Evolutionary conservation across 345 rosid species (phyloP).

Genomic region (Eucalyptus coolabah): DNA sequence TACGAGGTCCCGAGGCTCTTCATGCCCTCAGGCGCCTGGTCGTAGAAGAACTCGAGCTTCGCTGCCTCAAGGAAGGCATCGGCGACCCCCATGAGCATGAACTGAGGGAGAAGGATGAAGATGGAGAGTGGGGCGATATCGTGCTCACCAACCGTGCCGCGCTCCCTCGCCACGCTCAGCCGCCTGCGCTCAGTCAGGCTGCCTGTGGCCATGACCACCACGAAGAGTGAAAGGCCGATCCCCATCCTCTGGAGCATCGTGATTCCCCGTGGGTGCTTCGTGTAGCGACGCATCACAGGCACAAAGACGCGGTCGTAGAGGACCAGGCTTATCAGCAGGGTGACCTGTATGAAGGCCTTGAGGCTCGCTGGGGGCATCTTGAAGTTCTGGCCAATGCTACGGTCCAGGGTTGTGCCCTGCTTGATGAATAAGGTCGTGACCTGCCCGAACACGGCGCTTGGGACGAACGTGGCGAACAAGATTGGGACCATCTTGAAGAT

Average conservation of each 20-base stretch:
- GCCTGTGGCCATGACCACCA: conserved; percentile 34
- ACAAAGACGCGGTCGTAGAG: conserved; percentile 53
- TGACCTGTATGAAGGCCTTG: conserved; percentile 44
- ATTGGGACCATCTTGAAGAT: conserved; percentile 53
- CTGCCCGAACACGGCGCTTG: conserved; percentile 37
- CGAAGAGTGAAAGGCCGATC: conserved; percentile 40
- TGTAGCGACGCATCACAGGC: conserved; percentile 20
- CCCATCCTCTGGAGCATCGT: conserved; percentile 81
- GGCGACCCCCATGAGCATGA: conserved; percentile 54
- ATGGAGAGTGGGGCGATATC: conserved; percentile 39
- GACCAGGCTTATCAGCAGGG: conserved; percentile 39
- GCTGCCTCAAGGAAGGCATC: conserved; percentile 62
- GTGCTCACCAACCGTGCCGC: not conserved
- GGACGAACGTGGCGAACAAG: conserved; percentile 24
- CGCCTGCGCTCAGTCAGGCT: conserved; percentile 45
- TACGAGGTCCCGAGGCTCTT: conserved; percentile 80
- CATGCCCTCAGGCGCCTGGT: conserved; percentile 77
- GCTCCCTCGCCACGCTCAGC: conserved; percentile 25
- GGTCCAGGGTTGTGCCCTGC: conserved; percentile 48
- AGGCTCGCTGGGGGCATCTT: conserved; percentile 68
- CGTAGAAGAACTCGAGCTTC: conserved; percentile 79
- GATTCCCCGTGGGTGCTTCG: conserved; percentile 66
- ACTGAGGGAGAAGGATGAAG: conserved; percentile 58
- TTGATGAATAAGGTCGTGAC: conserved; percentile 40
- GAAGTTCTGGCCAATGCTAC: conserved; percentile 31